Evolutionary conservation across 345 rosid genomes (phyloP), one percentile per base, ranked within the genome.

Genomic region (Pugionium dolabratum): DNA sequence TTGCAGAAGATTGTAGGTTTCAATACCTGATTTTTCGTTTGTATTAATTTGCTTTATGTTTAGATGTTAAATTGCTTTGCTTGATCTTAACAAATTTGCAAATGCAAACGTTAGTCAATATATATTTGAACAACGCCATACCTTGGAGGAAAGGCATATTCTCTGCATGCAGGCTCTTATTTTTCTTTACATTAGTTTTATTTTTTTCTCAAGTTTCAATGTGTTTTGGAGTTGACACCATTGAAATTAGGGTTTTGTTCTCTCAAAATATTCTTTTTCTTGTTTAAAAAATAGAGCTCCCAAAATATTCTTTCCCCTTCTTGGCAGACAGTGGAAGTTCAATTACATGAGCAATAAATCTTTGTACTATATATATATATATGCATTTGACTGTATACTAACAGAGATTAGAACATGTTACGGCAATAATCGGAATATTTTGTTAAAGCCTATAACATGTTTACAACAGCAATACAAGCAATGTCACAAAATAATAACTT

Each of bases 221-320:
- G 76, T 73, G 9, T 66, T 51, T 57, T 59, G 51, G 33, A 66
- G 50, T 53, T 66, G 56, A 44, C 76, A 59, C 53, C 76, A 73
- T 73, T 29, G 71, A 65, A 58, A 72, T 37, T 72, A 35, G 72
- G 67, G 72, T 53, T 66, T 25, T 66, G 2, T 66, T 66, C 62
- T 66, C 18, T 18, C 18, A 18, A 18, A 18, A 18, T 18, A 18
- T 18, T 18, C 18, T 18, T 18, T 18, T 18, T 18, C 18, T 18
- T 18, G 18, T 18, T 18, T 18, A 18, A 18, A 18, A 18, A 18
- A 18, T 18, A 18, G 18, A 18, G 18, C 18, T 18, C 67, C 72
- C 76, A 3, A 73, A 30, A 73, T 73, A 73, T 73, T 73, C 72
- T 73, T 65, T 58, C 59, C 18, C 60, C 61, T 64, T 45, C 49